Conservation (phyloP, 2,329 filamentous ascomycete genomes). For the Aspergillus novofumigatus region DNA sequence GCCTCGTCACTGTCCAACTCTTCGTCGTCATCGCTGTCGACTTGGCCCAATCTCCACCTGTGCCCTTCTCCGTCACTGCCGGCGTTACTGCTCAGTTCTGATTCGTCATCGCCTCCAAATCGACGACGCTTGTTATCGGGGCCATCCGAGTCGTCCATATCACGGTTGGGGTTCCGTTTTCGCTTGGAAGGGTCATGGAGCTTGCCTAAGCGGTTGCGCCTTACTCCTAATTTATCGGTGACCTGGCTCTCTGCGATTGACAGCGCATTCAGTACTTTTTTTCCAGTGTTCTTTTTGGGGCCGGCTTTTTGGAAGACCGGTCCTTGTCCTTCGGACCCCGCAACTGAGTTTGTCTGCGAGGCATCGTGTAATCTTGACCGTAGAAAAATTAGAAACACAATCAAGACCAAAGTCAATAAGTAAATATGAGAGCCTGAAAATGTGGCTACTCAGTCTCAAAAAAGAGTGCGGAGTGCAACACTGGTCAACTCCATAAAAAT, state of each 20-base stretch:
- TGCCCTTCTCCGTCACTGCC: slow-evolving; percentile 84
- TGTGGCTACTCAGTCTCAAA: slow-evolving; percentile 11
- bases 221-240: slow-evolving; percentile 51
- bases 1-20: slow-evolving; percentile 75
- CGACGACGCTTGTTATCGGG: slow-evolving; percentile 44
- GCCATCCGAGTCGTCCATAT: slow-evolving; percentile 39
- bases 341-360: slow-evolving; percentile 38
- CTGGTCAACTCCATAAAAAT: slow-evolving; percentile 6
- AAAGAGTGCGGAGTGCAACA: slow-evolving; percentile 5
- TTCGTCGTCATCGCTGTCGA: slow-evolving; percentile 63
- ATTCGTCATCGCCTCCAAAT: slow-evolving; percentile 38
- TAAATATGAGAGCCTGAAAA: slow-evolving; percentile 7
- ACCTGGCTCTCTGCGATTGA: slow-evolving; percentile 59
- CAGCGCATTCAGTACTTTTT: slow-evolving; percentile 59
- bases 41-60: slow-evolving; percentile 73
- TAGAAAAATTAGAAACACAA: not conserved
- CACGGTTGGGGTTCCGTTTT: slow-evolving; percentile 33
- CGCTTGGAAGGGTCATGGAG: slow-evolving; percentile 47
- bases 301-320: slow-evolving; percentile 36
- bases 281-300: slow-evolving; percentile 45
- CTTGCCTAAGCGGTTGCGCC: slow-evolving; percentile 56
- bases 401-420: slow-evolving; percentile 4
- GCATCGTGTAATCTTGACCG: slow-evolving; percentile 26
- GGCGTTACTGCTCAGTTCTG: slow-evolving; percentile 58
- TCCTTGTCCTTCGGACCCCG: slow-evolving; percentile 39